These are phyloP conservation scores for Achlya hypogyna DNA, from an alignment of 352 stramenopile genomes.

Conservation along the genomic window DNA sequence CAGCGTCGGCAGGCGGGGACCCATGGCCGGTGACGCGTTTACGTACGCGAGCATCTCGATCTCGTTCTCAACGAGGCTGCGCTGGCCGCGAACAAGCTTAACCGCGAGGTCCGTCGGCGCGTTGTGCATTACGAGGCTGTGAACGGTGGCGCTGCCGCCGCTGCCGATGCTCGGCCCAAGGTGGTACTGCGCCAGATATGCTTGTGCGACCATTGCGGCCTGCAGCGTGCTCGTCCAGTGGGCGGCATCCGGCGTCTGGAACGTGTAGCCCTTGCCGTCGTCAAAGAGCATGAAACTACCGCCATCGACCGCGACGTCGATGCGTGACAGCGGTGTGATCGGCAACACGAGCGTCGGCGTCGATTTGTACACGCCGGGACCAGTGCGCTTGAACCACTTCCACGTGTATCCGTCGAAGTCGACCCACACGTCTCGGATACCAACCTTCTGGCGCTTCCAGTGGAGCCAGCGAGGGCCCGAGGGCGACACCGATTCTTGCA, in stretches of 20 bases:
- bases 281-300: not conserved
- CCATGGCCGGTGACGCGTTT: not conserved
- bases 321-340: not conserved
- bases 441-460: not conserved
- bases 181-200: not conserved
- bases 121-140: not conserved
- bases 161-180: not conserved
- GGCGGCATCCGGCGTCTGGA: not conserved
- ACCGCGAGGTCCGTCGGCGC: not conserved
- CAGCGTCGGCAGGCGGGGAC: not conserved
- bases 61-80: not conserved
- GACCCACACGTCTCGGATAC: conserved; percentile 5
- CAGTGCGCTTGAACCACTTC: not conserved
- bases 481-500: not conserved
- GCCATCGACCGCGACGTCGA: not conserved
- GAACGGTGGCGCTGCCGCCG: not conserved
- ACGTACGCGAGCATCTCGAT: not conserved
- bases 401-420: not conserved
- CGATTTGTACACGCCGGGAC: conserved; percentile 9
- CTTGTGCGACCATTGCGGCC: not conserved
- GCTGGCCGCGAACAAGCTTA: not conserved
- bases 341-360: not conserved
- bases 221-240: not conserved
- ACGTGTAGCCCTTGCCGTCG: not conserved
- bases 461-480: not conserved